Base-by-base conservation (phyloP, 306 rosid genomes). In the Dryas octopetala region DNA sequence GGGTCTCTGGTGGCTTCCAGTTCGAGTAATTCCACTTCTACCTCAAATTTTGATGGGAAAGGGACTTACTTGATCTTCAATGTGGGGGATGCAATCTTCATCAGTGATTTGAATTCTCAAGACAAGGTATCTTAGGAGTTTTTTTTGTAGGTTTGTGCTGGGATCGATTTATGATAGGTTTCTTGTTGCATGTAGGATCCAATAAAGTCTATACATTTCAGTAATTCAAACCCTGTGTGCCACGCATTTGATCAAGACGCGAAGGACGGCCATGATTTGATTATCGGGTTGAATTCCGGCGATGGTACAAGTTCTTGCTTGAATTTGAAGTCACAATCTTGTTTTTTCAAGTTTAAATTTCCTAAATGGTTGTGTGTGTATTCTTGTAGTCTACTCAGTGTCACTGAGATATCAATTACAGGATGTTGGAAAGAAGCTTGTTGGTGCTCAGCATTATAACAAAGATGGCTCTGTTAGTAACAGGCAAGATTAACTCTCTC, bases 401-500 rank as follows among this genome's bases (percentile, higher is more conserved):
- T 96, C 99, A 78, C 87, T 96, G 89, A 90, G 98, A 83, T 98
- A 96, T 69, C 98, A 96, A 86, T 89, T 96, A 80, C 99, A 96
- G 88, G 99, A 96, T 82, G 96, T 90, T 66, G 98, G 99, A 64
- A 96, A 92, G 82, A 96, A 90, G 91, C 93, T 96, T 83, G 96
- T 92, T 45, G 96, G 93, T 48, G 96, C 94, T 55, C 99, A 88
- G 73, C 98, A 92, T 85, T 92, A 96, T 82, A 96, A 92, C 86
- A 96, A 89, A 86, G 99, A 96, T 54, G 99, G 99, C 80, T 88
- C 96, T 69, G 83, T 92, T 83, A 92, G 90, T 83, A 90, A 66
- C 91, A 90, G 98, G 99, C 83, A 88, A 88, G 96, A 72, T 54
- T 78, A 44, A 5, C 5, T 66, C 54, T 38, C 48, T 67, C 48